Base-by-base conservation (phyloP, 805 yeast species). In the Candida verbasci region DNA sequence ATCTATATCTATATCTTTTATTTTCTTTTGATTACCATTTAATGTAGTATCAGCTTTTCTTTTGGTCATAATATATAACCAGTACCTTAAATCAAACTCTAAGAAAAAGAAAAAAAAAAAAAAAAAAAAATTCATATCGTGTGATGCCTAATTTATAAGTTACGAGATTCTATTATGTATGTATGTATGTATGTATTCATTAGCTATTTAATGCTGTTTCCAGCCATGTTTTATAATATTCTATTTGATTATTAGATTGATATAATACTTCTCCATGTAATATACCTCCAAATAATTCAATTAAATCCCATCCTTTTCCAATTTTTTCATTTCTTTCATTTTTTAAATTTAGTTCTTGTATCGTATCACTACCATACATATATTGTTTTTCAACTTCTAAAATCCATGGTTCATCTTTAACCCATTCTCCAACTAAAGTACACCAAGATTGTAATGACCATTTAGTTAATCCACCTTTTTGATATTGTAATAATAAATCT, bases 321-420 rank as follows among this genome's bases (percentile, higher is more conserved):
- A 56, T 42, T 41, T 54, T 52, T 12, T 58, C 63, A 14, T 39
- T 45, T 8, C 47, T 38, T 43, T 67, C 71, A 17, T 45, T 44
- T 15, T 45, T 49, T 12, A 37, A 36, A 12, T 42, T 41, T 27
- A 46, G 37, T 5, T 41, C 47, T 7, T 39, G 43, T 9, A 37
- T 35, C 5, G 52, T 44, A 40, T 55, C 55, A 31, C 46, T 50
- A 22, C 61, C 60, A 44, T 55, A 59, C 45, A 65, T 58, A 48
- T 70, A 66, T 44, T 64, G 60, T 10, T 63, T 52, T 44, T 76
- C 78, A 24, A 83, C 52, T 18, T 72, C 75, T 24, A 72, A 62
- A 36, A 76, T 69, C 91, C 94, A 84, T 28, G 72, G 68, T 42
- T 74, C 78, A 31, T 74, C 74, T 20, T 68, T 66, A 24, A 82